Conservation (phyloP, 1,284 basidiomycete genomes). For the Chiua sp. region DNA sequence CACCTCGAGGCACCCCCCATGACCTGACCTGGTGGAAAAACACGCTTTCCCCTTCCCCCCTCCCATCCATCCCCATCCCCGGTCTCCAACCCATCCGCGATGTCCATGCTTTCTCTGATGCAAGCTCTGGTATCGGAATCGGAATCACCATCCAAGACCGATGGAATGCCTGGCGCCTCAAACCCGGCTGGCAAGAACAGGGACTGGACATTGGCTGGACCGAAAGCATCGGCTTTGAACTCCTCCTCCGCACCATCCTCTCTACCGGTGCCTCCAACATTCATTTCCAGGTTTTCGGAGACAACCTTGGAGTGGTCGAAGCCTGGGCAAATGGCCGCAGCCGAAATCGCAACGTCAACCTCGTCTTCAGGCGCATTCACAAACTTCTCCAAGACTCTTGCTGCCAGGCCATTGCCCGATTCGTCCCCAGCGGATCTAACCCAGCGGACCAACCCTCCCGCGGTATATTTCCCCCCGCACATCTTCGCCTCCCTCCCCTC, state of each 20-base stretch:
- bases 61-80: not conserved
- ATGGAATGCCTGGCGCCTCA: slow-evolving; percentile 12
- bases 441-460: not conserved
- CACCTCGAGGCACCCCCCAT: too few species aligned
- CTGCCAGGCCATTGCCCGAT: not conserved
- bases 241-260: slow-evolving; percentile 36
- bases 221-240: slow-evolving; percentile 39
- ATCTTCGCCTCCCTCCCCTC: not conserved
- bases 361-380: slow-evolving; percentile 31
- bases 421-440: not conserved
- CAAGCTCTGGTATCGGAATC: too few species aligned
- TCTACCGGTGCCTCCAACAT: slow-evolving; percentile 30
- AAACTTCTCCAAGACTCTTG: not conserved
- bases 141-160: slow-evolving; percentile 1
- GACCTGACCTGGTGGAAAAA: too few species aligned
- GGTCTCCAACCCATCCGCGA: not conserved
- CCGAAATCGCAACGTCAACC: too few species aligned
- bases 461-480: not conserved
- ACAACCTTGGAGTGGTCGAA: too few species aligned
- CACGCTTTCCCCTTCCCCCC: too few species aligned
- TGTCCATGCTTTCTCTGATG: slow-evolving; percentile 10
- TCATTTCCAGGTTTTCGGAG: too few species aligned
- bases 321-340: too few species aligned
- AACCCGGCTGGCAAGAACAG: slow-evolving; percentile 4
- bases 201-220: slow-evolving; percentile 21